Base-by-base conservation (phyloP, 441 rosid species). In the Capsella rubella region DNA sequence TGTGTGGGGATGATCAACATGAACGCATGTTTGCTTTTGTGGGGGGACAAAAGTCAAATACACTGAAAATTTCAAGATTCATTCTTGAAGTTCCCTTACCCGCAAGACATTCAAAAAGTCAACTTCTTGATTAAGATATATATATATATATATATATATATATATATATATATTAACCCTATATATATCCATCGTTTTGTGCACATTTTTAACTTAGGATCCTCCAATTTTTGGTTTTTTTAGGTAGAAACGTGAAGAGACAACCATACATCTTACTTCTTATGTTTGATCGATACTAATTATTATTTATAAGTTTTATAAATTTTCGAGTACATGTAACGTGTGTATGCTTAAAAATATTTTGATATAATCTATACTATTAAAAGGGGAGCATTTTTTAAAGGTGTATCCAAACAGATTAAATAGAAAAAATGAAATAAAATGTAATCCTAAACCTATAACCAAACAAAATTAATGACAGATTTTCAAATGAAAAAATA, bases 11-110 rank as follows among this genome's bases (percentile, higher is more conserved):
- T 69, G 62, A 70, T 76, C 67, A 76, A 76, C 28, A 64, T 59
- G 71, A 45, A 39, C 56, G 79, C 71, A 76, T 76, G 79, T 76
- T 70, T 70, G 67, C 67, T 71, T 64, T 56, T 46, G 71, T 63
- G 21, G 56, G 62, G 16, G 67, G 78, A 60, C 71, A 69, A 64
- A 76, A 70, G 75, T 76, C 75, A 64, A 63, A 53, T 53, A 64
- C 60, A 57, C 72, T 56, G 67, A 57, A 76, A 64, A 25, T 55
- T 47, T 47, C 40, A 37, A 70, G 49, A 70, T 70, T 64, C 71
- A 57, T 45, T 55, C 1, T 31, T 5, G 27, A 75, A 68, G 74
- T 69, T 46, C 60, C 73, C 79, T 55, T 49, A 76, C 34, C 52
- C 53, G 16, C 50, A 47, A 64, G 72, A 56, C 42, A 64, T 31